Conservation (phyloP, 23 red algal species). For the Gracilaria caudata region DNA sequence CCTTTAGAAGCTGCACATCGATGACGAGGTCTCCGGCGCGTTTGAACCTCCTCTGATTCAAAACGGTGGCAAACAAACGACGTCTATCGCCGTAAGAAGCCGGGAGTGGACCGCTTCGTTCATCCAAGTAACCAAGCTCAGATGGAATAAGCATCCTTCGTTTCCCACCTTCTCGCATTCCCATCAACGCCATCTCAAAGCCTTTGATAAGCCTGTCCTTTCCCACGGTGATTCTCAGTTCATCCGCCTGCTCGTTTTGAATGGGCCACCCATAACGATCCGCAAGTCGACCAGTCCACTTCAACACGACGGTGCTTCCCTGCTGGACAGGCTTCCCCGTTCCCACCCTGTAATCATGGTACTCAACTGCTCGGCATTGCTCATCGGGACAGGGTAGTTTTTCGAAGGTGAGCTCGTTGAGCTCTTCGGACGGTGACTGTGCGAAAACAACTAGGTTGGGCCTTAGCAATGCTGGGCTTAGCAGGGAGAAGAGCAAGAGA, state of each 20-base stretch:
- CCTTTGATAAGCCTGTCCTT: constrained; percentile 48
- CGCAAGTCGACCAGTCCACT: constrained; percentile 72
- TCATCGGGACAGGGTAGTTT: constrained; percentile 26
- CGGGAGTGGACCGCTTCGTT: constrained; percentile 55
- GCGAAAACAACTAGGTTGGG: not conserved
- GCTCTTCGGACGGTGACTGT: not conserved
- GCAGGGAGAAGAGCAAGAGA: not conserved
- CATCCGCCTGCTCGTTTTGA: constrained; percentile 61
- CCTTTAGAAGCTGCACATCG: constrained; percentile 64
- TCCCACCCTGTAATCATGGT: constrained; percentile 58
- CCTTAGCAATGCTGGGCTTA: not conserved
- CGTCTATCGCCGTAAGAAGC: constrained; percentile 62
- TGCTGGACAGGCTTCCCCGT: constrained; percentile 13
- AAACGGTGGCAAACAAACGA: constrained; percentile 68
- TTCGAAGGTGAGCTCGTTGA: not conserved
- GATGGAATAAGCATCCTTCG: constrained; percentile 71
- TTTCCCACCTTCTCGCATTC: constrained; percentile 74
- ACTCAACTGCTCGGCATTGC: constrained; percentile 37
- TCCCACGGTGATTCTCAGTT: constrained; percentile 15
- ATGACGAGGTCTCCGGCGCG: constrained; percentile 70
- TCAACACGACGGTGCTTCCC: constrained; percentile 41
- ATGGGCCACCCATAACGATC: constrained; percentile 89
- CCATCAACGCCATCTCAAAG: constrained; percentile 49
- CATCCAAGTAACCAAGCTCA: constrained; percentile 54
- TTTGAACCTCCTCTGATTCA: constrained; percentile 65